Evolutionary conservation across 495 filamentous ascomycete genomes (phyloP), one percentile per base, ranked within the genome.

Genomic region (Aspergillus nidulans): DNA sequence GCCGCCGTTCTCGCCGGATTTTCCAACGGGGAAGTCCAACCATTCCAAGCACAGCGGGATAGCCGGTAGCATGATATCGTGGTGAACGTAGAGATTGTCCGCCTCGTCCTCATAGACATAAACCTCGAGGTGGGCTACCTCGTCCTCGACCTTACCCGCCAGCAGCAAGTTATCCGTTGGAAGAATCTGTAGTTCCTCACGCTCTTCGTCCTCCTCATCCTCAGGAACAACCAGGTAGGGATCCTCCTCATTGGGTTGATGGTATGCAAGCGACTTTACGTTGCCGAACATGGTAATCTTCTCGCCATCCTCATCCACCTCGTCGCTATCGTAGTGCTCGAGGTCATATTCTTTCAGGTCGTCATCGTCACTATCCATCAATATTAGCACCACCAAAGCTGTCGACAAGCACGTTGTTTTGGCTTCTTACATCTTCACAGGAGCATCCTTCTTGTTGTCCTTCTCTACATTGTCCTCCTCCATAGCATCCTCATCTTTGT

Each of bases 41-140:
- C 94, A 99, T 74, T 99, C 94, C 32, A 96, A 78, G 66, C 89
- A 92, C 13, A 99, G 82, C 2, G 94, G 94, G 70, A 97, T 95
- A 26, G 92, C 92, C 16, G 94, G 94, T 38, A 99, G 84, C 94
- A 99, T 97, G 62, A 99, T 95, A 65, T 99, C 94, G 77, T 99
- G 95, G 75, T 99, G 94, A 9, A 97, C 92, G 69, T 97, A 99
- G 34, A 99, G 85, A 70, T 99, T 97, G 65, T 95, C 94, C 9
- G 85, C 91, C 34, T 71, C 71, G 63, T 97, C 95, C 71, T 98
- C 95, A 69, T 98, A 98, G 25, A 98, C 90, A 68, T 97, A 97
- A 41, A 97, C 85, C 67, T 97, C 95, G 18, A 99, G 80, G 72
- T 97, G 92, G 23, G 94, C 91, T 23, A 99, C 87, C 61, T 97